Evolutionary conservation across 192 early-diverging fungal species (phyloP).

Genomic region (Coemansia sp.): DNA sequence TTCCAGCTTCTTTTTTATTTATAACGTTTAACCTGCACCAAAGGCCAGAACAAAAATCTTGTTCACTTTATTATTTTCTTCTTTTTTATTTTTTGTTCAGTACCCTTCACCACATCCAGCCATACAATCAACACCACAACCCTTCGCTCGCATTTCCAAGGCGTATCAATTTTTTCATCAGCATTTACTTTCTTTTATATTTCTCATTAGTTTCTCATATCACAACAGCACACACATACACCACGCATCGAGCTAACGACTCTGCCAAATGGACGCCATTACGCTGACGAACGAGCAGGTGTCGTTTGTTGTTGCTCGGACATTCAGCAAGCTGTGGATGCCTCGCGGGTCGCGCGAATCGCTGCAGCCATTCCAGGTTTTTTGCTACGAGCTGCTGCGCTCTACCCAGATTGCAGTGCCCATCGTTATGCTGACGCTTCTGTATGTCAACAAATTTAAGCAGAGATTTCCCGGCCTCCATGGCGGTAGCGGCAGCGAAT

Average conservation of each 20-base stretch:
- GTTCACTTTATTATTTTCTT: conserved; percentile 1
- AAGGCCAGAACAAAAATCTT: background rate
- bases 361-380: conserved; percentile 44
- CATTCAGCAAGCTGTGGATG: conserved; percentile 49
- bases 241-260: background rate
- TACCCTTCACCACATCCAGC: background rate
- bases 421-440: conserved; percentile 52
- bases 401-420: conserved; percentile 54
- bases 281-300: conserved; percentile 48
- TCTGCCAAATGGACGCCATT: conserved; percentile 19
- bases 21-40: conserved; percentile 6
- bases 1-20: background rate
- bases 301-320: conserved; percentile 41
- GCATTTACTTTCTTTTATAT: background rate
- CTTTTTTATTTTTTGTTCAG: conserved; percentile 7
- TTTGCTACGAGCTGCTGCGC: conserved; percentile 52
- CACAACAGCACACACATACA: background rate
- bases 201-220: background rate
- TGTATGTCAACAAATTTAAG: conserved; percentile 49
- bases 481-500: conserved; percentile 70
- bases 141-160: background rate
- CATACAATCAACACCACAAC: background rate
- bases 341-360: conserved; percentile 30
- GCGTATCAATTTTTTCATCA: background rate
- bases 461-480: conserved; percentile 33